These are phyloP conservation scores for Lasiodiplodia gonubiensis DNA, from an alignment of 2,329 filamentous ascomycete species.

Conservation along the genomic window DNA sequence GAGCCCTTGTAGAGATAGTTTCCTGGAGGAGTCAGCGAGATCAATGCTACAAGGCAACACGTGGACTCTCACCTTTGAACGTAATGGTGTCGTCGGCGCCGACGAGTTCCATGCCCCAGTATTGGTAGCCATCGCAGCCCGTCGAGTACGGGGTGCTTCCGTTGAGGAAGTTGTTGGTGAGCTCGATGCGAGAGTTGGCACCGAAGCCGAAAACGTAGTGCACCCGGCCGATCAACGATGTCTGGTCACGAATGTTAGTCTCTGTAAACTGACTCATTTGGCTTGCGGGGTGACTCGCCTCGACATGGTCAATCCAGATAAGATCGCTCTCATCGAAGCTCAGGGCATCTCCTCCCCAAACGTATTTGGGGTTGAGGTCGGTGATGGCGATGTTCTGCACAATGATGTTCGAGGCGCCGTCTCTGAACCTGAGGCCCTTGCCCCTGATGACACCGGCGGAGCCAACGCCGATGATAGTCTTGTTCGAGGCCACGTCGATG, in stretches of 20 bases:
- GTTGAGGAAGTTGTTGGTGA: slow-evolving; percentile 37
- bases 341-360: slow-evolving; percentile 49
- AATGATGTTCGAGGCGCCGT: slow-evolving; percentile 42
- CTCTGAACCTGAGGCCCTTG: slow-evolving; percentile 48
- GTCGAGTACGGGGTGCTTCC: slow-evolving; percentile 34
- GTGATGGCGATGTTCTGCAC: slow-evolving; percentile 50
- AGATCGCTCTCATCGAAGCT: slow-evolving; percentile 40
- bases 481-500: slow-evolving; percentile 47
- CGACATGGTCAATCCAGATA: slow-evolving; percentile 45
- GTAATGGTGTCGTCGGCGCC: slow-evolving; percentile 35
- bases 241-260: neutral
- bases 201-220: slow-evolving; percentile 33
- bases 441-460: slow-evolving; percentile 48
- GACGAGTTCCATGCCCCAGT: slow-evolving; percentile 35
- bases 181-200: slow-evolving; percentile 33
- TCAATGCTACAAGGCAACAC: neutral
- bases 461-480: slow-evolving; percentile 50
- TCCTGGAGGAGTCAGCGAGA: neutral
- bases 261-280: neutral
- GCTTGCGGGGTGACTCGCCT: neutral
- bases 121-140: slow-evolving; percentile 36
- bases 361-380: slow-evolving; percentile 46
- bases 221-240: slow-evolving; percentile 34
- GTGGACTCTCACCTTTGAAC: slow-evolving; percentile 28
- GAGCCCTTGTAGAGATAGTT: slow-evolving; percentile 39